Evolutionary conservation across 495 filamentous ascomycete species (phyloP).

Genomic region (Evernia prunastri): DNA sequence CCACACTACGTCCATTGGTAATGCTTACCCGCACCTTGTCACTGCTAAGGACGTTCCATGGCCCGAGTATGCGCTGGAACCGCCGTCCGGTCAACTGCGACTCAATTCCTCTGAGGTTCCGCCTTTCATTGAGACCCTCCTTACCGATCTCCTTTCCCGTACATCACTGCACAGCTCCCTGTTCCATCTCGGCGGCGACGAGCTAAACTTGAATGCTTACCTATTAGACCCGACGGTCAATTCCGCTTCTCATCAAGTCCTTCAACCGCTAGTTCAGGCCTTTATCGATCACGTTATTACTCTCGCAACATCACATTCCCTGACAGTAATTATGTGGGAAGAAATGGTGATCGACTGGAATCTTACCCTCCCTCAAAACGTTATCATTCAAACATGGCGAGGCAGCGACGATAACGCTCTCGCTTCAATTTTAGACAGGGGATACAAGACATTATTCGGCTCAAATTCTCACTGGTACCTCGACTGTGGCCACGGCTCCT

Average conservation of each 20-base stretch:
- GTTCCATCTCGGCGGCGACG: conserved; percentile 80
- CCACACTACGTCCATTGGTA: conserved; percentile 59
- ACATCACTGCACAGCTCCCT: conserved; percentile 57
- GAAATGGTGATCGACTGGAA: conserved; percentile 73
- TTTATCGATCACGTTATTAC: conserved; percentile 63
- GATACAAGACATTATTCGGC: conserved; percentile 61
- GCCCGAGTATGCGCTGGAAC: conserved; percentile 60
- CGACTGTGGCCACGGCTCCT: conserved; percentile 47
- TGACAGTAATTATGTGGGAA: conserved; percentile 74
- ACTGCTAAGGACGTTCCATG: conserved; percentile 66
- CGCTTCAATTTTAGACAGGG: conserved; percentile 44
- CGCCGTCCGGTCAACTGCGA: conserved; percentile 68
- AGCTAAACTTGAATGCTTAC: conserved; percentile 70
- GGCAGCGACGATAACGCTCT: conserved; percentile 42
- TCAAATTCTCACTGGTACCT: conserved; percentile 59
- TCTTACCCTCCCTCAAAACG: conserved; percentile 51
- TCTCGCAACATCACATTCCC: conserved; percentile 41
- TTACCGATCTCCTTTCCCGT: conserved; percentile 64
- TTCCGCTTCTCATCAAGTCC: conserved; percentile 41
- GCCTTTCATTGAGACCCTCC: conserved; percentile 58
- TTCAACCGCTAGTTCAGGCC: conserved; percentile 63
- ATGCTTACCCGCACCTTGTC: conserved; percentile 63
- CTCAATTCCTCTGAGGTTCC: conserved; percentile 61
- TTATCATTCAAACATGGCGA: conserved; percentile 68
- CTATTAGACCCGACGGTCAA: conserved; percentile 58